A percentile compares a stretch with the other conserved stretches of the same genome.
Evolutionary conservation across 2,329 filamentous ascomycete species (phyloP).

Genomic region (Ophiostoma triangulosporum): DNA sequence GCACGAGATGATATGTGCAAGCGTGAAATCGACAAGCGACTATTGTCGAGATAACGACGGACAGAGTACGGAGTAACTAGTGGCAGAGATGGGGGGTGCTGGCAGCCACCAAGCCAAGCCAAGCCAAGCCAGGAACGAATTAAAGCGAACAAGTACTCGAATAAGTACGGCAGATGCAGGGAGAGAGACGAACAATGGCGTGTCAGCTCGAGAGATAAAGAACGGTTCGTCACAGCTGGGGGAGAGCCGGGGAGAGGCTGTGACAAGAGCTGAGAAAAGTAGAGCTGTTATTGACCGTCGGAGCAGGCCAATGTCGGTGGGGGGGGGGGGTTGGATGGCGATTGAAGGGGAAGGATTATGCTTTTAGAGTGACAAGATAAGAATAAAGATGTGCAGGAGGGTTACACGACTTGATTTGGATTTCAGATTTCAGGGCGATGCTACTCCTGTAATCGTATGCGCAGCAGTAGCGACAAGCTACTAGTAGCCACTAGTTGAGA

Average conservation of each 20-base stretch:
- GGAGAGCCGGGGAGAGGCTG: too few species aligned
- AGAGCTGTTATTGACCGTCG: neutral
- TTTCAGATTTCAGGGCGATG: neutral
- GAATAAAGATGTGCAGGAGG: slow-evolving; percentile 4
- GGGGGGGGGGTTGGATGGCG: neutral
- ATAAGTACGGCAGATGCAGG: too few species aligned
- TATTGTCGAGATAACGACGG: slow-evolving; percentile 3
- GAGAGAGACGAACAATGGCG: neutral
- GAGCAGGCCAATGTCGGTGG: neutral
- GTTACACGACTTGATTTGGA: slow-evolving; percentile 5
- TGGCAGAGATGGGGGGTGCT: neutral
- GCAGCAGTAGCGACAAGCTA: neutral
- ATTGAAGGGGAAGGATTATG: neutral
- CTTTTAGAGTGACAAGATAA: neutral
- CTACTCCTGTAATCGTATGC: neutral
- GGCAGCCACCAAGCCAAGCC: neutral
- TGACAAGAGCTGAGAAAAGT: neutral
- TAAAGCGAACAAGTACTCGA: neutral
- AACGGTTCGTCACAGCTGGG: neutral
- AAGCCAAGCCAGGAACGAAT: neutral
- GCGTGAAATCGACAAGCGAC: neutral
- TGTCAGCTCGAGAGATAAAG: neutral
- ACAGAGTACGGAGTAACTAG: neutral
- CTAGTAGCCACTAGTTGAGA: neutral
- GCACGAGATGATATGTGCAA: slow-evolving; percentile 1